phyloP scores from a whole-genome alignment of 2,329 filamentous ascomycete genomes.

The Setomelanomma holmii region DNA sequence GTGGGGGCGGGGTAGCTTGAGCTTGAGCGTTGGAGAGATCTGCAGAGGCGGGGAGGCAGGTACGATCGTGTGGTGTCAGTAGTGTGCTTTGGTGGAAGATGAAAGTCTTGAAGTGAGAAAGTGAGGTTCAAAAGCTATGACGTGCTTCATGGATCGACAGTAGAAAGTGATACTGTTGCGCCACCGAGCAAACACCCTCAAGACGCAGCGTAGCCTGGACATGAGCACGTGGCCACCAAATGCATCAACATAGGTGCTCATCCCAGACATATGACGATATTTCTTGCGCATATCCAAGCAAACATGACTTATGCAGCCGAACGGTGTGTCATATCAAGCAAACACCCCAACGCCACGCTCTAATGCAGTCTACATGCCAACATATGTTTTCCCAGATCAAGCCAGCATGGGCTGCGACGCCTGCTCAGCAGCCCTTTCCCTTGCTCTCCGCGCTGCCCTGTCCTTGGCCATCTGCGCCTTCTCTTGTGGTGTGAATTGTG shows the following conservation, averaged over 20 bases:
- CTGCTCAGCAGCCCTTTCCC: conserved; percentile 41
- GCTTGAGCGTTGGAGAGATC: conserved; percentile 10
- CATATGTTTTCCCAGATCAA: conserved; percentile 23
- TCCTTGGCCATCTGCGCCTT: conserved; percentile 41
- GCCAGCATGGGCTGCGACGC: conserved; percentile 47
- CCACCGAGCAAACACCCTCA: background rate
- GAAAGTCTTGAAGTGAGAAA: no score
- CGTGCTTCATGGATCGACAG: conserved; percentile 1
- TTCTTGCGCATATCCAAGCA: background rate
- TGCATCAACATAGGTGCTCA: background rate
- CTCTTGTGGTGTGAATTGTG: conserved; percentile 38
- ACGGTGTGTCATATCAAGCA: background rate
- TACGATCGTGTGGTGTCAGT: background rate
- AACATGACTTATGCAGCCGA: conserved; percentile 1
- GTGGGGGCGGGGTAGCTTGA: conserved; percentile 45
- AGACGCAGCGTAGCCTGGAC: background rate
- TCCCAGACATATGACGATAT: background rate
- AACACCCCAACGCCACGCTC: background rate
- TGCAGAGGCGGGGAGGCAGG: background rate
- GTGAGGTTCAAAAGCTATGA: conserved; percentile 5
- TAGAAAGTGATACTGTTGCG: conserved; percentile 5
- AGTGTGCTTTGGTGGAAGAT: background rate
- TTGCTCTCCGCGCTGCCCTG: conserved; percentile 40
- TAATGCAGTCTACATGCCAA: conserved; percentile 4
- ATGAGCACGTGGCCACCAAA: conserved; percentile 29